Conservation (phyloP, 495 filamentous ascomycete genomes). For the Aspergillus sclerotiicarbonarius region DNA sequence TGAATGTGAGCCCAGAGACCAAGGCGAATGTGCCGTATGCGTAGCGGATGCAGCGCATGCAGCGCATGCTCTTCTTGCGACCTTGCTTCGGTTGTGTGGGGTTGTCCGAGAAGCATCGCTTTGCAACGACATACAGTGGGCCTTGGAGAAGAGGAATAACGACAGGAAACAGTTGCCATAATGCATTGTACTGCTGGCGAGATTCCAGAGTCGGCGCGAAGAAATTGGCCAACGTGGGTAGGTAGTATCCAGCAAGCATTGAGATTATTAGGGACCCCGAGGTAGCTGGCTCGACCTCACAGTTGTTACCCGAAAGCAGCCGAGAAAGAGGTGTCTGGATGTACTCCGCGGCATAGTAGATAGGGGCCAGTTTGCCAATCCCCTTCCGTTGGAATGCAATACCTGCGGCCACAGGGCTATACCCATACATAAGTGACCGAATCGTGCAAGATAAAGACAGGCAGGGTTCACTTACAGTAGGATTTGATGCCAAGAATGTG, state of each 20-base stretch:
- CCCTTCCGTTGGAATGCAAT: slow-evolving; percentile 13
- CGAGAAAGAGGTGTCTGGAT: slow-evolving; percentile 7
- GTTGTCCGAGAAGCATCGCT: background rate
- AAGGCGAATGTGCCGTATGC: slow-evolving; percentile 3
- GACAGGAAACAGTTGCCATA: slow-evolving; percentile 25
- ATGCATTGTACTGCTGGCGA: slow-evolving; percentile 14
- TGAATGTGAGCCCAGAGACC: slow-evolving; percentile 11
- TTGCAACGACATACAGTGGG: slow-evolving; percentile 1
- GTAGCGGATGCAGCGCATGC: slow-evolving; percentile 8
- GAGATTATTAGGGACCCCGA: slow-evolving; percentile 9
- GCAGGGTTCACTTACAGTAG: slow-evolving; percentile 12
- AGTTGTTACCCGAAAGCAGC: slow-evolving; percentile 1
- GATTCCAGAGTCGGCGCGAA: slow-evolving; percentile 10
- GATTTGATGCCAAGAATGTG: background rate
- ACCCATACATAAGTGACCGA: background rate
- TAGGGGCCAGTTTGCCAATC: slow-evolving; percentile 17
- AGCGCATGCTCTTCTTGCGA: background rate
- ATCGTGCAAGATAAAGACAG: background rate
- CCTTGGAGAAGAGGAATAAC: slow-evolving; percentile 16
- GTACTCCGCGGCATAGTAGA: slow-evolving; percentile 20
- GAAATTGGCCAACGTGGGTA: slow-evolving; percentile 15
- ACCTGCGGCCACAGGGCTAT: slow-evolving; percentile 15
- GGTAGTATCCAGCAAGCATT: slow-evolving; percentile 11
- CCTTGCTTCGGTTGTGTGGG: background rate
- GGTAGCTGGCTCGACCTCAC: background rate